Conservation (phyloP, 768 basidiomycete genomes). For the Nevesoporus exiguus region DNA sequence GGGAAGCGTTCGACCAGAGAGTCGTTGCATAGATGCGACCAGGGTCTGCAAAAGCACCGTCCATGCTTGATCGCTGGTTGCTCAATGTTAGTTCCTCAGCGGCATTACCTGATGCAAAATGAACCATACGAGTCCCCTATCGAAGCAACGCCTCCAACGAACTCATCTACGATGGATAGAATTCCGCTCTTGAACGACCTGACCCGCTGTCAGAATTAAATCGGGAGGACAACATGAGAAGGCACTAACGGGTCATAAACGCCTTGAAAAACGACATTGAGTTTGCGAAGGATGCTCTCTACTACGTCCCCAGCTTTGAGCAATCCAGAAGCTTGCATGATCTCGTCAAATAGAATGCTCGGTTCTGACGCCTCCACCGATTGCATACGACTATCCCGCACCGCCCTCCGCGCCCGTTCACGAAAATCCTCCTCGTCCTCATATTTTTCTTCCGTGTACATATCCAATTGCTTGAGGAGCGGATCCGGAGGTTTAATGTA, state of each 20-base stretch:
- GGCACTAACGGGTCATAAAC: constrained; percentile 57
- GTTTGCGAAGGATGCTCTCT: constrained; percentile 57
- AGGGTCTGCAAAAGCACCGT: constrained; percentile 57
- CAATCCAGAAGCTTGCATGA: constrained; percentile 57
- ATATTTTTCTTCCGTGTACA: constrained; percentile 85
- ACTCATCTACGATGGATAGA: constrained; percentile 57
- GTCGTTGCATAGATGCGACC: constrained; percentile 55
- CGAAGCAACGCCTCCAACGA: constrained; percentile 56
- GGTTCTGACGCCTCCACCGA: constrained; percentile 42
- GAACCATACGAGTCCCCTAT: constrained; percentile 60
- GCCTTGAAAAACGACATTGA: constrained; percentile 52
- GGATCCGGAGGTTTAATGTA: constrained; percentile 75
- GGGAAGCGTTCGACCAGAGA: constrained; percentile 64
- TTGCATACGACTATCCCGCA: constrained; percentile 25
- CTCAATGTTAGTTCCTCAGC: constrained; percentile 15
- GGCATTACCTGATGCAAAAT: not conserved
- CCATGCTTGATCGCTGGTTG: constrained; percentile 65
- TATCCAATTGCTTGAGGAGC: constrained; percentile 73
- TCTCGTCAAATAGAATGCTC: constrained; percentile 53
- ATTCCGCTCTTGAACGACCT: constrained; percentile 64
- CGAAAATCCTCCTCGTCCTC: constrained; percentile 87
- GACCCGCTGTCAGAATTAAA: constrained; percentile 6
- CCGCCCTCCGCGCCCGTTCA: constrained; percentile 50
- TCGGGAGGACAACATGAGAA: not conserved
- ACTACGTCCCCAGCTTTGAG: constrained; percentile 31